Base-by-base conservation (phyloP, 139 green algal species). In the Closterium sp. region DNA sequence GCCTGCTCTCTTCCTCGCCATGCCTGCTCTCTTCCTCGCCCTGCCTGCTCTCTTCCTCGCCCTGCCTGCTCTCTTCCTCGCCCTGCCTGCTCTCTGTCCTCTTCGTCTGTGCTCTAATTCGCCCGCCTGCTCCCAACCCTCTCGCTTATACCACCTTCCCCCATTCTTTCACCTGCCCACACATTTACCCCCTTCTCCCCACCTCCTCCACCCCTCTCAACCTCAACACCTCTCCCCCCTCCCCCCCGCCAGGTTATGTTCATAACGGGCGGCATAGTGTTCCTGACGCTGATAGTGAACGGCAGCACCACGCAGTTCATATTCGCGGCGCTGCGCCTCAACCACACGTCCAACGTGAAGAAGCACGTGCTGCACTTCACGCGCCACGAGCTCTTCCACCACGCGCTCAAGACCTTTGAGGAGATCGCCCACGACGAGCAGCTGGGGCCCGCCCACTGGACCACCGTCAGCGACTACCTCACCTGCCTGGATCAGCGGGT, bases 231-330 rank as follows among this genome's bases (percentile, higher is more conserved):
- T 45, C 38, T 6, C 4, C 38, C 10, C 38, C 50, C 50, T 1
- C 24, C 13, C 50, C 50, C 50, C 13, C 50, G 10, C 28, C 90
- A 94, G 92, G 86, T 94, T 24, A 27, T 92, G n/a, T 94, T 94
- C 62, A 32, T 92, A 31, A 94, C 88, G 42, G 87, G 91, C 30
- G 88, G 87, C 42, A 70, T 91, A 6, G 92, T 95, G 13, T 88
- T 94, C 45, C 85, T 94, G 7, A 94, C 92, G 19, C 92, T 94
- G 30, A 86, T 94, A 11, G 32, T 94, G 7, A 94, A 94, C 88
- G 92, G 92, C 85, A 89, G 30, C 70, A 94, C 90, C 10, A 95
- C 92, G 19, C 42, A 91, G 50, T 94, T 92, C 42, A 86, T 94
- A 21, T 62, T 94, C 87, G 62, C 34, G 13, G 24, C 27, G 31